phyloP scores from a whole-genome alignment of 2,329 filamentous ascomycete species.

The Pseudocercospora ulei region DNA sequence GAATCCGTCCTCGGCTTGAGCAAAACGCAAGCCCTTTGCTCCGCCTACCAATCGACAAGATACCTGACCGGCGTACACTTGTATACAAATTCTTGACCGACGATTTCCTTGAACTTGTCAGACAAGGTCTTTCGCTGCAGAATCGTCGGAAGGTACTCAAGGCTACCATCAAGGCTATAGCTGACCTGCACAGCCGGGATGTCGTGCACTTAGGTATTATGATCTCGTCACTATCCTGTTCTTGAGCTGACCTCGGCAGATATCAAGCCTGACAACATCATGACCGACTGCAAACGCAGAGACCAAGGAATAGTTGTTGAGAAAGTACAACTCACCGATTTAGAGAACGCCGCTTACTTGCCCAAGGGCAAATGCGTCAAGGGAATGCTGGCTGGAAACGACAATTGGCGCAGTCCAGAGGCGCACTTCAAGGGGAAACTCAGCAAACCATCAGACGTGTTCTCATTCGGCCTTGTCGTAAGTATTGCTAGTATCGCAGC shows the following conservation, averaged over 20 bases:
- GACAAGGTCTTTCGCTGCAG: slow-evolving; percentile 2
- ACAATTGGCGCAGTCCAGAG: slow-evolving; percentile 33
- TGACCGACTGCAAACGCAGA: slow-evolving; percentile 23
- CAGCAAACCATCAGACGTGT: slow-evolving; percentile 31
- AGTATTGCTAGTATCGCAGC: slow-evolving; percentile 2
- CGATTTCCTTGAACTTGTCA: background rate
- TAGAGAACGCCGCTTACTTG: slow-evolving; percentile 35
- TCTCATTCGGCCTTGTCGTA: slow-evolving; percentile 28
- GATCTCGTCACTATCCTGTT: background rate
- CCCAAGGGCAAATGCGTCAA: slow-evolving; percentile 29
- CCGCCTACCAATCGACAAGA: slow-evolving; percentile 4
- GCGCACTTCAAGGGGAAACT: slow-evolving; percentile 27
- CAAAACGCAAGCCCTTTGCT: background rate
- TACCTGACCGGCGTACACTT: slow-evolving; percentile 4
- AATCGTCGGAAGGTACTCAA: background rate
- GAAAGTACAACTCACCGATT: slow-evolving; percentile 27
- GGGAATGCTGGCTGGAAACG: slow-evolving; percentile 30
- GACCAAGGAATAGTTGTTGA: slow-evolving; percentile 19
- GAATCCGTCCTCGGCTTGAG: slow-evolving; percentile 3
- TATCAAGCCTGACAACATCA: slow-evolving; percentile 31
- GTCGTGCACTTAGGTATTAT: background rate
- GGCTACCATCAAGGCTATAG: slow-evolving; percentile 4
- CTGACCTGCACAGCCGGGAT: background rate
- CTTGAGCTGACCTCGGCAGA: too few relatives aligned
- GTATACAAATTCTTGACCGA: slow-evolving; percentile 8